Percentiles rank a stretch among this genome's conserved stretches.
phyloP scores from a whole-genome alignment of 2,329 filamentous ascomycete species.

The Leptographium galeiforme region DNA sequence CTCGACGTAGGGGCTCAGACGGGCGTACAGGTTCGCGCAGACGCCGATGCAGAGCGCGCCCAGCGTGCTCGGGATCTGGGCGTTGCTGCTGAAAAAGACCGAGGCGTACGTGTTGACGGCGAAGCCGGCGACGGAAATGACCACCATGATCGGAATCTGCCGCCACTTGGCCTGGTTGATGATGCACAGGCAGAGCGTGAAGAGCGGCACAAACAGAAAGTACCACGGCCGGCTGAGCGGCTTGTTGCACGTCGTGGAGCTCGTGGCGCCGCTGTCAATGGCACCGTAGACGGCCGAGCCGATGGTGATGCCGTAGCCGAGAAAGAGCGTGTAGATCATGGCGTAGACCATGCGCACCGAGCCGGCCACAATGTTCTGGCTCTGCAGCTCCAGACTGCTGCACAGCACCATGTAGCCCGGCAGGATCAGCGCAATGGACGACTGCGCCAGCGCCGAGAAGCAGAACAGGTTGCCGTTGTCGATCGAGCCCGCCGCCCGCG shows the following conservation, averaged over 20 bases:
- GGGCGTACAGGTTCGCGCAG: conserved; percentile 65
- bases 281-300: conserved; percentile 50
- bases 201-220: conserved; percentile 50
- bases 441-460: conserved; percentile 58
- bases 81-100: conserved; percentile 52
- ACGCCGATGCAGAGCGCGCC: conserved; percentile 66
- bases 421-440: conserved; percentile 62
- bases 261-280: conserved; percentile 40
- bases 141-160: conserved; percentile 62
- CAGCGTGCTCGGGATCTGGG: conserved; percentile 64
- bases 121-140: conserved; percentile 62
- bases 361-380: conserved; percentile 53
- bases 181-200: conserved; percentile 46
- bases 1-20: conserved; percentile 45
- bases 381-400: conserved; percentile 52
- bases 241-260: conserved; percentile 19
- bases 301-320: conserved; percentile 60
- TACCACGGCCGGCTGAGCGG: conserved; percentile 33
- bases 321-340: conserved; percentile 59
- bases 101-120: conserved; percentile 62
- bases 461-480: conserved; percentile 45
- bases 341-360: conserved; percentile 64
- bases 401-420: conserved; percentile 54
- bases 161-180: conserved; percentile 67
- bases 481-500: conserved; percentile 57